phyloP scores from a whole-genome alignment of 805 yeast genomes.

The Candida quercuum region DNA sequence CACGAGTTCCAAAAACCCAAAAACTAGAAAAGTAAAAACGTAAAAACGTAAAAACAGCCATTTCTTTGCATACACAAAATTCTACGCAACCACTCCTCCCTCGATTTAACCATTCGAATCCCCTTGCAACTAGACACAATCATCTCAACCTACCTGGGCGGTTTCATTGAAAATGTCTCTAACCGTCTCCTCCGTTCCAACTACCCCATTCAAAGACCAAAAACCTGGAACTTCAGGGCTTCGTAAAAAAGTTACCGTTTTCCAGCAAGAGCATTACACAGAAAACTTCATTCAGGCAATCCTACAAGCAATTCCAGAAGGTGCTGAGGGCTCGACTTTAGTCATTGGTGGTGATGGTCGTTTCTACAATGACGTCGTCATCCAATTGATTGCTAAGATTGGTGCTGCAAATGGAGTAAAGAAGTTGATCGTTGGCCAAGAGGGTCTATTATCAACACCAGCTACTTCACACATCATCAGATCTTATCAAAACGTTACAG shows the following conservation, averaged over 20 bases:
- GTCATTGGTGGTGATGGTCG: slow-evolving; percentile 98
- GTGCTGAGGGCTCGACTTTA: slow-evolving; percentile 62
- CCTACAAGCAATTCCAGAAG: slow-evolving; percentile 86
- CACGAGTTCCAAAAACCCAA: no score
- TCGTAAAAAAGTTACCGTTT: slow-evolving; percentile 83
- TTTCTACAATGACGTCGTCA: slow-evolving; percentile 76
- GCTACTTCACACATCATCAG: slow-evolving; percentile 95
- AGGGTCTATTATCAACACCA: slow-evolving; percentile 90
- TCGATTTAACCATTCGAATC: no score
- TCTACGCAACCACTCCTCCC: no score
- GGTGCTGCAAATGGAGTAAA: slow-evolving; percentile 89
- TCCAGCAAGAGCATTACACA: slow-evolving; percentile 73
- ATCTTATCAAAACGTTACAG: slow-evolving; percentile 60
- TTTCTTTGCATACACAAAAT: no score
- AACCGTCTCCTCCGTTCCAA: slow-evolving; percentile 35
- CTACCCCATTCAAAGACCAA: slow-evolving; percentile 82
- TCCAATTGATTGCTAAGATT: slow-evolving; percentile 75
- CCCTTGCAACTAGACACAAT: no score
- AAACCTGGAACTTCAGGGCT: slow-evolving; percentile 98
- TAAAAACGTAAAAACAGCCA: no score
- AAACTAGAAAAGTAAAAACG: no score
- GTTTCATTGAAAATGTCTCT: slow-evolving; percentile 7
- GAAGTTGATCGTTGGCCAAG: slow-evolving; percentile 79
- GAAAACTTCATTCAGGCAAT: slow-evolving; percentile 93
- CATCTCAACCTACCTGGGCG: no score